Evolutionary conservation across 805 yeast species (phyloP).

Genomic region (Saccharomycopsis sp.): DNA sequence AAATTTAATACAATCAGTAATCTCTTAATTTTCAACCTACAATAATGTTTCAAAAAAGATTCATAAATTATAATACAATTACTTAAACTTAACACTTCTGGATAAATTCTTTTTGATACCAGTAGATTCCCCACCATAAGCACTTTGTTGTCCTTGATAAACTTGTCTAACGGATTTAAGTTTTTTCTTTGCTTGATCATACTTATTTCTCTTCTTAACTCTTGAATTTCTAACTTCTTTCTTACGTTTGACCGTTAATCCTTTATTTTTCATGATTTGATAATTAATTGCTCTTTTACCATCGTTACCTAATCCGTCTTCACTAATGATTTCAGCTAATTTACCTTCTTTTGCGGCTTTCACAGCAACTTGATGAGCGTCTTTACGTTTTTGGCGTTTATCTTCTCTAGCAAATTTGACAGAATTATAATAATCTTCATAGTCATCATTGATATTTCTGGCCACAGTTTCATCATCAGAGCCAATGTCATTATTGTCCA

Average conservation of each 20-base stretch:
- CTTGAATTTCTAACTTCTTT: conserved; percentile 93
- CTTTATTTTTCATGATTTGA: conserved; percentile 93
- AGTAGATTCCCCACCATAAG: conserved; percentile 89
- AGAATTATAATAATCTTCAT: conserved; percentile 46
- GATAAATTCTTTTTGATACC: conserved; percentile 94
- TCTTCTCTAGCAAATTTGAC: conserved; percentile 37
- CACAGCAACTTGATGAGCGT: conserved; percentile 61
- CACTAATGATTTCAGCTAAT: conserved; percentile 48
- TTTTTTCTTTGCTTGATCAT: conserved; percentile 89
- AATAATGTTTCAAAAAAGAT: too few relatives aligned
- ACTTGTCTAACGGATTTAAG: conserved; percentile 84
- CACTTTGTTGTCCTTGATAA: conserved; percentile 62
- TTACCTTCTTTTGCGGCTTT: conserved; percentile 80
- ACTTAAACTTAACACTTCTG: conserved; percentile 65
- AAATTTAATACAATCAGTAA: too few relatives aligned
- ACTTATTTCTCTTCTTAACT: conserved; percentile 97
- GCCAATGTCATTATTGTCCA: conserved; percentile 38
- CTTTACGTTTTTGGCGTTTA: conserved; percentile 44
- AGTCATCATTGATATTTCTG: conserved; percentile 27
- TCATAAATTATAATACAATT: background rate
- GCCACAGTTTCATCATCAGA: conserved; percentile 34
- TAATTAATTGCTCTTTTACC: conserved; percentile 94
- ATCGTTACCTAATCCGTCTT: conserved; percentile 49
- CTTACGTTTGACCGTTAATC: conserved; percentile 85
- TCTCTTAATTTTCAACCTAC: too few relatives aligned